phyloP scores from a whole-genome alignment of 1,284 basidiomycete species.

The Heterobasidion irregulare region DNA sequence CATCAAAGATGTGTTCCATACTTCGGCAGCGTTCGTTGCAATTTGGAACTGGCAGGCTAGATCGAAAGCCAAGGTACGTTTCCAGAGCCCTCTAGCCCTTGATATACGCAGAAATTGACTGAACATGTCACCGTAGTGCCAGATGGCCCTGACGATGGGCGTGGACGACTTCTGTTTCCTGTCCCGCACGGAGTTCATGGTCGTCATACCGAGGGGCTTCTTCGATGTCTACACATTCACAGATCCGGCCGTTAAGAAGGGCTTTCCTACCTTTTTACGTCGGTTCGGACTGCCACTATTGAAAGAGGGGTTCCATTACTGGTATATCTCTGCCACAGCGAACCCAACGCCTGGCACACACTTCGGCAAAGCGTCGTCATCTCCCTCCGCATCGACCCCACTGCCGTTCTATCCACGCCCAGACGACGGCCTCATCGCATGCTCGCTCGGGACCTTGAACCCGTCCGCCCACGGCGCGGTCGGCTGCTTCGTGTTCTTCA shows the following conservation, averaged over 20 bases:
- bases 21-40: constrained; percentile 2
- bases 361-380: neutral
- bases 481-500: constrained; percentile 39
- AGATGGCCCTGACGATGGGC: constrained; percentile 24
- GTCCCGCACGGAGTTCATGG: constrained; percentile 31
- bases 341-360: constrained; percentile 3
- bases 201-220: constrained; percentile 32
- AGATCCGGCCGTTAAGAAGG: constrained; percentile 23
- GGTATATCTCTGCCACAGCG: constrained; percentile 21
- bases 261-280: constrained; percentile 22
- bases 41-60: constrained; percentile 8
- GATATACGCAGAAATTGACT: neutral
- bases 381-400: neutral
- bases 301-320: constrained; percentile 32
- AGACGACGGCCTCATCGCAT: constrained; percentile 38
- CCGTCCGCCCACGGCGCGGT: constrained; percentile 10
- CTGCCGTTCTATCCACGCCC: constrained; percentile 33
- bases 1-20: constrained; percentile 9
- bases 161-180: constrained; percentile 47
- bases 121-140: constrained; percentile 22
- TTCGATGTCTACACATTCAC: constrained; percentile 39
- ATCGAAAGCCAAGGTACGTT: constrained; percentile 24
- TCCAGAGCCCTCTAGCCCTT: neutral
- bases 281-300: constrained; percentile 34
- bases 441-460: constrained; percentile 33